phyloP scores from a whole-genome alignment of 148 eudicot species.

The Rhododendron molle region DNA sequence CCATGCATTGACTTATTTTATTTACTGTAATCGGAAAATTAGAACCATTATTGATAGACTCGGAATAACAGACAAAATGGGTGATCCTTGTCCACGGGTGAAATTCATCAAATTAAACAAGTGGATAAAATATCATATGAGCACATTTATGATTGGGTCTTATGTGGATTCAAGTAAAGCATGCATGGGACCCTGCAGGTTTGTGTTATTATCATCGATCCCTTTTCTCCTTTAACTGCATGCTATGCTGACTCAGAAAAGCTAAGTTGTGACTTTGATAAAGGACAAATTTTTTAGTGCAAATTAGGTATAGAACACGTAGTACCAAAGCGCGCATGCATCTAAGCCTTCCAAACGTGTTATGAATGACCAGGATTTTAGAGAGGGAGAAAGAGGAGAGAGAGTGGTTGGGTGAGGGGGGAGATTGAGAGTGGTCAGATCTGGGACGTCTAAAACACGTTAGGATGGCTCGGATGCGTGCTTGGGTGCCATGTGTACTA shows the following conservation, averaged over 20 bases:
- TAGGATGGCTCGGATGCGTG: too few relatives aligned
- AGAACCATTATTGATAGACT: background rate
- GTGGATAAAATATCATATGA: background rate
- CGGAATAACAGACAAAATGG: background rate
- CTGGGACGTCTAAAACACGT: too few relatives aligned
- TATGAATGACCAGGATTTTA: too few relatives aligned
- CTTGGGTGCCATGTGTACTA: too few relatives aligned
- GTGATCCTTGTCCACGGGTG: background rate
- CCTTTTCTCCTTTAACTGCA: background rate
- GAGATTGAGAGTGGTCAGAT: too few relatives aligned
- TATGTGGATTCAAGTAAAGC: background rate
- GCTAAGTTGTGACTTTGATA: background rate
- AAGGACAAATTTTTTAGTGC: background rate
- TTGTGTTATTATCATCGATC: background rate
- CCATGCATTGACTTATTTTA: background rate
- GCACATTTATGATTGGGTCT: background rate
- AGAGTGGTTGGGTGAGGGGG: too few relatives aligned
- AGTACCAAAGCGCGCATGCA: too few relatives aligned
- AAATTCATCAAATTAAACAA: background rate
- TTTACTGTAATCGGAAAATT: too few relatives aligned
- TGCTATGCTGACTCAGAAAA: slow-evolving; percentile 5
- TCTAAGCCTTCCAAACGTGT: too few relatives aligned
- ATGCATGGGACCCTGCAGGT: background rate
- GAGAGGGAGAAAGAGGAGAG: too few relatives aligned
- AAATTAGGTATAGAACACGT: too few relatives aligned